Base-by-base conservation (phyloP, 345 rosid genomes). In the Syzygium jambos region DNA sequence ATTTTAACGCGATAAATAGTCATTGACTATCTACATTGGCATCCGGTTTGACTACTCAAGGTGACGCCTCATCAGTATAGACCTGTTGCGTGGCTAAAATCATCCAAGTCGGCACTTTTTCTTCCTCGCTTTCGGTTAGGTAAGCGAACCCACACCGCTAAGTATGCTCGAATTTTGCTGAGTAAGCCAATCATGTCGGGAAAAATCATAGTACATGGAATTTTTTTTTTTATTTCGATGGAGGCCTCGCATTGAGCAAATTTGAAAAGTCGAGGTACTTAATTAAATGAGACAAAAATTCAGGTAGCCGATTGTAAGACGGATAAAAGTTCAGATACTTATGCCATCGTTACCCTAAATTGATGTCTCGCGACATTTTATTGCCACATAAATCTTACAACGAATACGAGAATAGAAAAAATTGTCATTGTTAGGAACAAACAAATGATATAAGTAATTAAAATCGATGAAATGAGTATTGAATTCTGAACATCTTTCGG, bases 261-360 rank as follows among this genome's bases (percentile, higher is more conserved):
- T 65, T 65, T 16, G 23, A 30, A 65, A 30, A 65, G 6, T 30
- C 30, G 78, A 65, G 23, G 41, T 65, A 1, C 43, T 30, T 16
- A 0, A 65, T 65, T 30, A 7, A 30, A 30, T 15, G 5, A 65
- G 78, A 65, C 0, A 65, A 30, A 65, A 30, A 0, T 30, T 0
- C 4, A 65, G 22, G 8, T 65, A 30, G 43, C 9, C 0, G 0
- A 30, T 65, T 8, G 3, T 16, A 16, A 7, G 4, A 30, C 5
- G 30, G 8, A 65, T 30, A 8, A 65, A 65, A 65, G 23, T 65
- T 65, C 1, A 8, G 11, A 8, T n/a, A n/a, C 73, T 13, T n/a
- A n/a, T 1, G 2, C 22, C 4, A 17, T 30, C 4, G 23, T 41
- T 1, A n/a, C 19, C 2, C 15, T 12, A 59, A 25, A 59, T 5